phyloP scores from a whole-genome alignment of 495 filamentous ascomycete species.

The Aspergillus bertholletiae region DNA sequence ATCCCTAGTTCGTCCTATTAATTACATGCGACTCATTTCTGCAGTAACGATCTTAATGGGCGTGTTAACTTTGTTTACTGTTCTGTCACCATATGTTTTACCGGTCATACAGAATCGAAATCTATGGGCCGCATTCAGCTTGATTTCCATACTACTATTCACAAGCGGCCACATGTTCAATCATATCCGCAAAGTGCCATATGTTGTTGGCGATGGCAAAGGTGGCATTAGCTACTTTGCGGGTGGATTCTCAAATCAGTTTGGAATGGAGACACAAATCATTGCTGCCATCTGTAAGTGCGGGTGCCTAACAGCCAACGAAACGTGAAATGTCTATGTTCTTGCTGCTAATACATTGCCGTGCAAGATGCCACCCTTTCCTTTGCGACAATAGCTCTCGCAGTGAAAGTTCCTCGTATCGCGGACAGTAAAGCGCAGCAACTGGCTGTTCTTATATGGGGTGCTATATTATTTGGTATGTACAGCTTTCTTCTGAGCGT shows the following conservation, averaged over 20 bases:
- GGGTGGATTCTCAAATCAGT: conserved; percentile 90
- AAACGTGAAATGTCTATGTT: neutral
- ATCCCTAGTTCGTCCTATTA: conserved; percentile 73
- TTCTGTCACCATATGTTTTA: conserved; percentile 79
- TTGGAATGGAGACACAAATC: conserved; percentile 94
- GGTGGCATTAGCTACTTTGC: conserved; percentile 93
- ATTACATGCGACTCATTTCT: conserved; percentile 74
- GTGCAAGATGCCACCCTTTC: conserved; percentile 81
- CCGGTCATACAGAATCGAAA: conserved; percentile 88
- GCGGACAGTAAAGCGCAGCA: conserved; percentile 73
- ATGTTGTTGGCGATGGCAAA: conserved; percentile 79
- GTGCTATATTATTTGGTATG: conserved; percentile 68
- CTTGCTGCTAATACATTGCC: conserved; percentile 9
- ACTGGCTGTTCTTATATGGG: conserved; percentile 79
- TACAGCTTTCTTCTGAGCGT: conserved; percentile 94
- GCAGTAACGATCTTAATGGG: conserved; percentile 65
- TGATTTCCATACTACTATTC: conserved; percentile 90
- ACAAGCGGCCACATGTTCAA: conserved; percentile 99
- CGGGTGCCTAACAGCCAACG: neutral
- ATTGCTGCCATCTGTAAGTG: conserved; percentile 91
- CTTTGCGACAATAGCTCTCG: conserved; percentile 85
- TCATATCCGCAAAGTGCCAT: conserved; percentile 95
- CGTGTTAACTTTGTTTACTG: conserved; percentile 60
- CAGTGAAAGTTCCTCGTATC: conserved; percentile 86
- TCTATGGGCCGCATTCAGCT: conserved; percentile 85